phyloP scores from a whole-genome alignment of 2,329 filamentous ascomycete genomes.

The Calonectria fujianensis region DNA sequence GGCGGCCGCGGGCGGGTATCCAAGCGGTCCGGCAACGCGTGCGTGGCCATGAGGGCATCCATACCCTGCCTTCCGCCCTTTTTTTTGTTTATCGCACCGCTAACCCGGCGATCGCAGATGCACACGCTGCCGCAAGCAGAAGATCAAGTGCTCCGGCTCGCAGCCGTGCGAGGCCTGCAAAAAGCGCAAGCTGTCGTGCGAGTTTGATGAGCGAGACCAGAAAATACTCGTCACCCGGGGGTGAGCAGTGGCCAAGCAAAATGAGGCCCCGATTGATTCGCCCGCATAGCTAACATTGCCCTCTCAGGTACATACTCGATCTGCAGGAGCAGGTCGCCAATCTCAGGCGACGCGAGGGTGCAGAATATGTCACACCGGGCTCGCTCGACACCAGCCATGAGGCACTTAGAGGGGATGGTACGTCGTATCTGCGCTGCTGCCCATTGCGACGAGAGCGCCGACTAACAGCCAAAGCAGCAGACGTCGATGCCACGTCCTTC shows the following conservation, averaged over 20 bases:
- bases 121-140: conserved; percentile 58
- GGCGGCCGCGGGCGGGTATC: conserved; percentile 48
- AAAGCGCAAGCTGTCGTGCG: conserved; percentile 57
- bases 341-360: conserved; percentile 36
- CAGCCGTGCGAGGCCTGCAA: conserved; percentile 59
- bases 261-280: not conserved
- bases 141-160: conserved; percentile 59
- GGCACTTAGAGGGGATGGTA: conserved; percentile 44
- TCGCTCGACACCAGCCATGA: conserved; percentile 50
- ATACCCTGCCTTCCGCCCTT: conserved; percentile 9
- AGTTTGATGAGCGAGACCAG: conserved; percentile 65
- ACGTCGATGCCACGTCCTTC: conserved; percentile 34
- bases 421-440: not conserved
- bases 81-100: not conserved
- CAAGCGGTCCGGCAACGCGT: conserved; percentile 55
- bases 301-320: conserved; percentile 59
- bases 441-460: not conserved
- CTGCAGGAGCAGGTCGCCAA: conserved; percentile 57
- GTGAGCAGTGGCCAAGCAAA: conserved; percentile 53
- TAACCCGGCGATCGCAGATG: conserved; percentile 45
- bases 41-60: conserved; percentile 15
- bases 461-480: conserved; percentile 16
- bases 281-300: conserved; percentile 24
- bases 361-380: conserved; percentile 50
- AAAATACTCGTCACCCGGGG: conserved; percentile 69